Base-by-base conservation (phyloP, 148 eudicot genomes). In the Euryodendron excelsum region DNA sequence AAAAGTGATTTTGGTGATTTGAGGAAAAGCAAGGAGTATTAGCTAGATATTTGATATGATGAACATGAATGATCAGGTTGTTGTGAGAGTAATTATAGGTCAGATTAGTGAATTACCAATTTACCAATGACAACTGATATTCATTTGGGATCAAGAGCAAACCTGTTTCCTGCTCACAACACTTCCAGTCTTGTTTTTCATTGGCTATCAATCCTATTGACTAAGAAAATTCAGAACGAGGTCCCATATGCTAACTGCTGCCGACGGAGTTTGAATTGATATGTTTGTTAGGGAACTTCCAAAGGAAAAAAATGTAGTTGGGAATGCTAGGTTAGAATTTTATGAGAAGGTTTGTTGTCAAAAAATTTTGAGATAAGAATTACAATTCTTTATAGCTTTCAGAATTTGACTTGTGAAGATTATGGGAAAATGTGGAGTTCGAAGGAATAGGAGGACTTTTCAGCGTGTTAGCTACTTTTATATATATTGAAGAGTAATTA, bases 381-480 rank as follows among this genome's bases (percentile, higher is more conserved):
- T 62, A 44, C n/a, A 11, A 28, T 44, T 28, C 33, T 44, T 23
- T 58, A 36, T 58, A 20, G 6, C 14, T n/a, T 12, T 74, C 8
- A 48, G 39, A 7, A n/a, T 59, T n/a, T 15, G 48, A 18, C 33
- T 74, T 56, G 28, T 74, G 50, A 74, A 74, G 21, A 74, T 25
- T 56, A 6, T 37, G 52, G 3, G 15, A 39, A 58, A 56, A 11
- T n/a, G 7, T 20, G n/a, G 25, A 33, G 15, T 13, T 27, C 21
- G n/a, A n/a, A n/a, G n/a, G n/a, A n/a, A n/a, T n/a, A n/a, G n/a
- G n/a, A n/a, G n/a, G n/a, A n/a, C n/a, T n/a, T n/a, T n/a, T n/a
- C n/a, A n/a, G n/a, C n/a, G n/a, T n/a, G n/a, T n/a, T n/a, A n/a
- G n/a, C n/a, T n/a, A n/a, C n/a, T n/a, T n/a, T n/a, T n/a, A n/a